Evolutionary conservation across 257 asterid species (phyloP).

Genomic region (Schizonepeta tenuifolia): DNA sequence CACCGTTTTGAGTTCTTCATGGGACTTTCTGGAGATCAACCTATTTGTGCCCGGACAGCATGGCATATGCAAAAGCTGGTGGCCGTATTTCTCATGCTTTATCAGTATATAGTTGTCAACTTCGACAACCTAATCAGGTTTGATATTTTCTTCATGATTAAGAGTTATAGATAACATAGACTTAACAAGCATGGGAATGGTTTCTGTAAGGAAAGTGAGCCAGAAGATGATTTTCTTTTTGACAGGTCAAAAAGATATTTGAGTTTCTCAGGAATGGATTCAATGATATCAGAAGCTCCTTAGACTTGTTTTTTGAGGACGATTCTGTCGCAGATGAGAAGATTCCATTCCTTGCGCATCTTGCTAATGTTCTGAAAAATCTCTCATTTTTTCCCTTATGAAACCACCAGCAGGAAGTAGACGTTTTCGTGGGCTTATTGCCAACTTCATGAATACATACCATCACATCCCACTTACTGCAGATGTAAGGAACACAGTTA

Average conservation of each 20-base stretch:
- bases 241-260: conserved; percentile 87
- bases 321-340: conserved; percentile 99
- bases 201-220: conserved; percentile 25
- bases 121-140: conserved; percentile 94
- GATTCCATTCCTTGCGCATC: conserved; percentile 95
- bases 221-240: conserved; percentile 42
- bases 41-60: conserved; percentile 98
- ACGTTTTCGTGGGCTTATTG: conserved; percentile 79
- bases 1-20: conserved; percentile 99
- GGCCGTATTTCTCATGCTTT: conserved; percentile 98
- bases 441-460: conserved; percentile 89
- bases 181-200: conserved; percentile 1
- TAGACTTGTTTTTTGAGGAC: conserved; percentile 92
- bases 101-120: conserved; percentile 91
- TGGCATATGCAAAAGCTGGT: conserved; percentile 95
- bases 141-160: conserved; percentile 19
- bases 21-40: conserved; percentile 99
- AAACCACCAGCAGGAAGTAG: conserved; percentile 97
- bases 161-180: not conserved
- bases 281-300: conserved; percentile 85
- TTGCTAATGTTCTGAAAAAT: conserved; percentile 82
- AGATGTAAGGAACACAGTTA: conserved; percentile 62
- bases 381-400: conserved; percentile 80
- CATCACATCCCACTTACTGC: conserved; percentile 91
- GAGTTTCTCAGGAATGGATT: conserved; percentile 90